These are phyloP conservation scores for Candida schatavii DNA, from an alignment of 805 yeast species.

Conservation along the genomic window DNA sequence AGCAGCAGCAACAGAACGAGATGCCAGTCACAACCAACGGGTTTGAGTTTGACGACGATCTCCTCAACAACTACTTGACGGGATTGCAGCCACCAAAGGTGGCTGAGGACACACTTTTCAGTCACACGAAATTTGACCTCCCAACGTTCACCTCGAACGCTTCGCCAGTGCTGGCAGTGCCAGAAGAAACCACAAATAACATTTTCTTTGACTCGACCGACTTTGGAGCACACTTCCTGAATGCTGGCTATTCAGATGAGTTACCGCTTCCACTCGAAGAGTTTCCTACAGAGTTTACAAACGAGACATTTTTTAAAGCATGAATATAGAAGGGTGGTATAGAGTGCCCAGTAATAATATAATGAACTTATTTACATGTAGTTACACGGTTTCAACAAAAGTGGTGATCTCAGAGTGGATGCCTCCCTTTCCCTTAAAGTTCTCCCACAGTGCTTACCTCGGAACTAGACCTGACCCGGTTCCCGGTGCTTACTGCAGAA, in stretches of 20 bases:
- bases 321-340: no score
- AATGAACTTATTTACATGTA: background rate
- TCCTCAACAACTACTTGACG: background rate
- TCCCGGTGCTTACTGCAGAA: no score
- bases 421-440: no score
- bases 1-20: background rate
- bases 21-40: background rate
- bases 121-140: background rate
- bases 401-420: no score
- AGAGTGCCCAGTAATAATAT: no score
- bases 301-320: background rate
- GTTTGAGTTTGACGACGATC: background rate
- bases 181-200: background rate
- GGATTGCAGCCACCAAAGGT: background rate
- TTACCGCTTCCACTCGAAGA: background rate
- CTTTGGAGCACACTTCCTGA: background rate
- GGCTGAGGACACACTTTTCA: background rate
- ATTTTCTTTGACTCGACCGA: background rate
- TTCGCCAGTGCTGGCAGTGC: background rate
- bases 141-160: background rate
- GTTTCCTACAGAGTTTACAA: background rate
- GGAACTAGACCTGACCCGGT: no score
- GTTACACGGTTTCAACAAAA: no score
- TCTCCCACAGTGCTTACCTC: no score
- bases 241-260: slow-evolving; percentile 7